Percentiles rank a stretch among this genome's conserved stretches.
These are phyloP conservation scores for Dictyostelium citrinum DNA, from an alignment of 78 protist genomes.

Conservation along the genomic window DNA sequence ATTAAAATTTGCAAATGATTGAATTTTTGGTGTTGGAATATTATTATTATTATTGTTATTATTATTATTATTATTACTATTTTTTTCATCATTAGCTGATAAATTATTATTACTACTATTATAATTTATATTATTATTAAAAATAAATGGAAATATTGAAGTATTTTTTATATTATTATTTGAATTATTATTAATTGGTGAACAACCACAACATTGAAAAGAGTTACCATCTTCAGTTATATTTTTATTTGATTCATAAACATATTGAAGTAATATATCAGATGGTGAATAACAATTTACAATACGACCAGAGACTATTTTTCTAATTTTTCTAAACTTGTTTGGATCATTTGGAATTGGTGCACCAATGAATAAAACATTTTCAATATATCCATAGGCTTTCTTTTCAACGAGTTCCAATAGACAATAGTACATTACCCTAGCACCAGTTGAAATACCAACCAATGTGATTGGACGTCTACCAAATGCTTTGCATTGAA, in stretches of 20 bases:
- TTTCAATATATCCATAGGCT: constrained; percentile 57
- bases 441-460: constrained; percentile 81
- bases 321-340: constrained; percentile 38
- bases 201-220: constrained; percentile 14
- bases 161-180: neutral
- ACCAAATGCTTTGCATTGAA: constrained; percentile 48
- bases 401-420: constrained; percentile 51
- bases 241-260: constrained; percentile 47
- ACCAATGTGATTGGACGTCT: constrained; percentile 81
- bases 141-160: neutral
- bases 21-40: neutral
- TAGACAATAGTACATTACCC: constrained; percentile 79
- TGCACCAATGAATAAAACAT: constrained; percentile 79
- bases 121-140: neutral
- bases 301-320: constrained; percentile 50
- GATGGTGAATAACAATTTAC: constrained; percentile 51
- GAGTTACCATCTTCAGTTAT: constrained; percentile 17
- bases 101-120: neutral
- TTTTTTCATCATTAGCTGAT: neutral
- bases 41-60: neutral
- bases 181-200: neutral
- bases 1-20: neutral
- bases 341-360: constrained; percentile 24
- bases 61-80: neutral
- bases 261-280: constrained; percentile 17